A percentile compares a stretch with the other conserved stretches of the same genome.
phyloP scores from a whole-genome alignment of 495 filamentous ascomycete genomes.

The Mycothermus thermophilus region DNA sequence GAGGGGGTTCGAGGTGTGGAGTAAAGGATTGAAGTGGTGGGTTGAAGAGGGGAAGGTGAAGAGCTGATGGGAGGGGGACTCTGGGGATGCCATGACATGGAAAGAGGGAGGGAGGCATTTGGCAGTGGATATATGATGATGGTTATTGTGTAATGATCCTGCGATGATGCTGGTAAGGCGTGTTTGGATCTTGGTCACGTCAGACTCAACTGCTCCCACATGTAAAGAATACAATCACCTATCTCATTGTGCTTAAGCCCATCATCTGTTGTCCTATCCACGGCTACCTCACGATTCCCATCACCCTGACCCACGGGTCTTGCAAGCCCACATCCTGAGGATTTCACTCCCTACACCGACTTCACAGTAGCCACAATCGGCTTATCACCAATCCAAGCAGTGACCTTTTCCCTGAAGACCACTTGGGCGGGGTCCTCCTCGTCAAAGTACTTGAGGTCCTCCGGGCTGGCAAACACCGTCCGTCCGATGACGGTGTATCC shows the following conservation, averaged over 20 bases:
- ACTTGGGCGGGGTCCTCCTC: constrained; percentile 46
- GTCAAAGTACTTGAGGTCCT: constrained; percentile 64
- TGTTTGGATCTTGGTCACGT: not conserved
- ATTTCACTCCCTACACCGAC: not conserved
- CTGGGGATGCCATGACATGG: too few relatives aligned
- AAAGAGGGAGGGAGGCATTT: too few relatives aligned
- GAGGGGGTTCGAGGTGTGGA: constrained; percentile 20
- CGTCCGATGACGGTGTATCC: constrained; percentile 50
- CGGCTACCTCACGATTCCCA: too few relatives aligned
- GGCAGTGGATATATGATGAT: too few relatives aligned
- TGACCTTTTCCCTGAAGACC: constrained; percentile 37
- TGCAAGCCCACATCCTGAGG: too few relatives aligned
- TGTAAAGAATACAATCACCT: too few relatives aligned
- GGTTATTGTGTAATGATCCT: too few relatives aligned
- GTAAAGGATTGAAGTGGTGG: constrained; percentile 17
- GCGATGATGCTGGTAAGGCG: too few relatives aligned
- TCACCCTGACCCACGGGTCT: too few relatives aligned
- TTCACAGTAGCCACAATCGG: constrained; percentile 40
- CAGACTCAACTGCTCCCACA: too few relatives aligned
- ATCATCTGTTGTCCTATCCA: too few relatives aligned
- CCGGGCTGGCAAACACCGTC: constrained; percentile 44
- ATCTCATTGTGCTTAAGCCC: too few relatives aligned
- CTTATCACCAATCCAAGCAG: constrained; percentile 26
- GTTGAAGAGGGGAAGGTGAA: constrained; percentile 11
- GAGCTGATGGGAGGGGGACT: not conserved